Base-by-base conservation (phyloP, 805 yeast species). In the Naumovozyma castellii region DNA sequence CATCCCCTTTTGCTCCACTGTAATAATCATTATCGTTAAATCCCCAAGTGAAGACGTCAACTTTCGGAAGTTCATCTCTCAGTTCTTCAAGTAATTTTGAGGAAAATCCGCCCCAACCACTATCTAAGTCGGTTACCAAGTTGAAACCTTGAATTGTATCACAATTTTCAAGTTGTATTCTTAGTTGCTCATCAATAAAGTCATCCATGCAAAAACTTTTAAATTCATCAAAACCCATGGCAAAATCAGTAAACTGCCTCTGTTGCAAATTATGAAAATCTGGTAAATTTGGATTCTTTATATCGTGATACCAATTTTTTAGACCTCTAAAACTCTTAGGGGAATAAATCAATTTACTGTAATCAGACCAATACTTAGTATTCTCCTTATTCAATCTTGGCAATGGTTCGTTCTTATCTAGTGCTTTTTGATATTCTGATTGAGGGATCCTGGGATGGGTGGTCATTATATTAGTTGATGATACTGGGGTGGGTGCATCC, bases 51-150 rank as follows among this genome's bases (percentile, higher is more conserved):
- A 71, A 65, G 0, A 71, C 44, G 2, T 67, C 50, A 2, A 59
- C 53, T 50, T 76, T 77, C 1, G 79, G 71, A 13, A 79, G 65
- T 50, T 84, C 94, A 54, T 88, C 96, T 40, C 74, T 67, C 15
- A 87, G 37, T 5, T 68, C 71, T n/a, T 62, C 50, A 18, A 87
- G 42, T 45, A 78, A 47, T 35, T 68, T 67, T 32, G 62, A 56
- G 3, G 84, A 59, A 49, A 83, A 76, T 0, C 95, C 95, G 36
- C 86, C 81, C 97, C 97, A 90, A 0, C 81, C 83, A 17, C 76
- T 69, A 53, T 84, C 94, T 3, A 80, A 48, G 38, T 87, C 95
- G 0, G 82, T 72, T 2, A 79, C 52, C 0, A 84, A 37, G 48
- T 82, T 83, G 8, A 92, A 42, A 0, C 96, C 96, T 40, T 72